These are phyloP conservation scores for Asterella californica DNA, from an alignment of 225 moss, liverwort and hornwort species.

Conservation along the genomic window DNA sequence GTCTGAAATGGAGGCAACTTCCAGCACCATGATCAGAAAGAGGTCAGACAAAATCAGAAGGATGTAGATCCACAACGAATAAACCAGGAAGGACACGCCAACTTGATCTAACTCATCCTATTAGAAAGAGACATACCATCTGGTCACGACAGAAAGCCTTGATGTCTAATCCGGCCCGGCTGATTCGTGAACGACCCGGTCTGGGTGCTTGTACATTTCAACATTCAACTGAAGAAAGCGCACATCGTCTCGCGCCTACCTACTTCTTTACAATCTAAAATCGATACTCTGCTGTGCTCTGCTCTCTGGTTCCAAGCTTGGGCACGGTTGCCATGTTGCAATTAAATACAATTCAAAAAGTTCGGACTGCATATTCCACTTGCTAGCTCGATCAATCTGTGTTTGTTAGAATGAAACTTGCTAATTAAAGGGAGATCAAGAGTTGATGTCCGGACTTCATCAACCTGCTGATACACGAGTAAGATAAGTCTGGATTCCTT, in stretches of 20 bases:
- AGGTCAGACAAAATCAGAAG: no score
- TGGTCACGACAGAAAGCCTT: neutral
- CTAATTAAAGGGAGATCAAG: neutral
- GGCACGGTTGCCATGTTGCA: neutral
- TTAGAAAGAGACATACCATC: no score
- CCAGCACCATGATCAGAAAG: no score
- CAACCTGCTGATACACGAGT: neutral
- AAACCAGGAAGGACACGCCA: no score
- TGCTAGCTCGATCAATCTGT: neutral
- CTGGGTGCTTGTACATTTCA: neutral
- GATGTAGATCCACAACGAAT: no score
- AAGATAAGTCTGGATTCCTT: neutral
- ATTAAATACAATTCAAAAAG: neutral
- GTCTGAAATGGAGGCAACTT: no score
- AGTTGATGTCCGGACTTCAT: neutral
- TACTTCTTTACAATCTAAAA: neutral
- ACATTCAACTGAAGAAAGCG: neutral
- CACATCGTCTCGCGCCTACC: neutral
- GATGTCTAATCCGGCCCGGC: neutral
- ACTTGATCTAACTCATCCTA: no score
- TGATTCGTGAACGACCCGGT: neutral
- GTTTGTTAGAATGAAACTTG: neutral
- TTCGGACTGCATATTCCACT: neutral
- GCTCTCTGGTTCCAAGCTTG: constrained; percentile 7
- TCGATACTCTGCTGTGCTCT: constrained; percentile 9